These are phyloP conservation scores for Phoma herbarum DNA, from an alignment of 2,329 filamentous ascomycete species.

Conservation along the genomic window DNA sequence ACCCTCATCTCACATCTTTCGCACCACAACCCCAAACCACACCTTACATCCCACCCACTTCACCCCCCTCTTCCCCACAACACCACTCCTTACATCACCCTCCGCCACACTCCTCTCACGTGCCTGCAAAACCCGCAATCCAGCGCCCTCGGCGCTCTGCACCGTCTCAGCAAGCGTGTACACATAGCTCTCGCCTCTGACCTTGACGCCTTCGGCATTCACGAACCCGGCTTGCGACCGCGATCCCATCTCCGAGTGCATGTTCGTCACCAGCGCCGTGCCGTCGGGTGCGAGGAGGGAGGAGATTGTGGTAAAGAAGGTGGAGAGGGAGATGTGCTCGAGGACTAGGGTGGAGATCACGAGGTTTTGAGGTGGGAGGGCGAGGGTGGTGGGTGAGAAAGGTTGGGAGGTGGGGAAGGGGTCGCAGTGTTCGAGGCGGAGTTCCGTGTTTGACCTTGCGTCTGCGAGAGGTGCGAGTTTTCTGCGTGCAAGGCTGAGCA, in stretches of 20 bases:
- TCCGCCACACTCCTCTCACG: constrained; percentile 44
- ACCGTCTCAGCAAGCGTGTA: constrained; percentile 63
- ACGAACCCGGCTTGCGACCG: constrained; percentile 70
- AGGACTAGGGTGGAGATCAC: constrained; percentile 70
- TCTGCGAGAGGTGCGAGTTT: constrained; percentile 39
- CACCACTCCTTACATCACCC: constrained; percentile 41
- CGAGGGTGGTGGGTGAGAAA: constrained; percentile 8
- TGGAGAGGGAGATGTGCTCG: constrained; percentile 66
- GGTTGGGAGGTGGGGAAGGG: constrained; percentile 37
- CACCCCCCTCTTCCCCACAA: constrained; percentile 46
- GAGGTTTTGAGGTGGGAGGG: constrained; percentile 49
- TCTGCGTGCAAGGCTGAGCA: constrained; percentile 63
- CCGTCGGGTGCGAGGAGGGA: constrained; percentile 57
- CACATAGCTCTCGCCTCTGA: constrained; percentile 67
- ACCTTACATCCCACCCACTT: constrained; percentile 54
- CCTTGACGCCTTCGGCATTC: constrained; percentile 61
- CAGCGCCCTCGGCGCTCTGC: constrained; percentile 54
- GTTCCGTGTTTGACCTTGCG: background rate
- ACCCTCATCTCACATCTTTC: constrained; percentile 24
- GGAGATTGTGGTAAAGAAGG: constrained; percentile 60
- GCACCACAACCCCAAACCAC: constrained; percentile 52
- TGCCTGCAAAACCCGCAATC: constrained; percentile 41
- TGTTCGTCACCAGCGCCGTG: constrained; percentile 69
- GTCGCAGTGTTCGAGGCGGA: constrained; percentile 39
- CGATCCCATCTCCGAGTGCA: constrained; percentile 71